Evolutionary conservation across 805 yeast species (phyloP).

Genomic region (Saccharomycodes ludwigii): DNA sequence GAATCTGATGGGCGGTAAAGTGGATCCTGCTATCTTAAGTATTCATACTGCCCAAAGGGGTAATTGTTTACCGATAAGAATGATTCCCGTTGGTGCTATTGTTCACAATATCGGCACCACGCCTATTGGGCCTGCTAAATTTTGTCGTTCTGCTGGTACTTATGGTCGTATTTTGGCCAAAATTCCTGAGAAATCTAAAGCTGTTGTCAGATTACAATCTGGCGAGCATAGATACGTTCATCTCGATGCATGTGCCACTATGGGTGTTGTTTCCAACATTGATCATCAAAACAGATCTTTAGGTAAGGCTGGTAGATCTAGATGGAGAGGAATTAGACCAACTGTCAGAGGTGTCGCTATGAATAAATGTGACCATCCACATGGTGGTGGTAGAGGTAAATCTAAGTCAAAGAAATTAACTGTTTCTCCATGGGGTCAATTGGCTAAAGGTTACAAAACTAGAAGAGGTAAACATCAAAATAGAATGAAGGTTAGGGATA

Average conservation of each 20-base stretch:
- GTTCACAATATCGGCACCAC: conserved; percentile 79
- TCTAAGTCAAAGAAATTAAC: conserved; percentile 91
- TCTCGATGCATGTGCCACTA: conserved; percentile 80
- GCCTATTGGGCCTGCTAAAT: conserved; percentile 66
- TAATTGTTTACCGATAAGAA: conserved; percentile 80
- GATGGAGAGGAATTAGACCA: conserved; percentile 90
- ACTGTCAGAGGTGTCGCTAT: conserved; percentile 95
- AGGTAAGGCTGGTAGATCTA: conserved; percentile 95
- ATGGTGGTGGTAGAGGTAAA: conserved; percentile 99
- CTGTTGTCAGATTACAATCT: conserved; percentile 69
- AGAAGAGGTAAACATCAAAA: conserved; percentile 82
- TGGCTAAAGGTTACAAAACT: conserved; percentile 89
- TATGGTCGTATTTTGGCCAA: conserved; percentile 82
- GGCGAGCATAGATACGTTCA: conserved; percentile 92
- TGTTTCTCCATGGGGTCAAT: conserved; percentile 91
- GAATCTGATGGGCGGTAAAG: conserved; percentile 77
- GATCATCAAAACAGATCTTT: conserved; percentile 81
- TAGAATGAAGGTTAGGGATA: conserved; percentile 75
- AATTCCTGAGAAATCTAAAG: conserved; percentile 54
- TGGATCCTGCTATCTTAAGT: conserved; percentile 84
- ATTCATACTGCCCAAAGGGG: conserved; percentile 86
- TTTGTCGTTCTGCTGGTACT: conserved; percentile 91
- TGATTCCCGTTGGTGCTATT: conserved; percentile 92
- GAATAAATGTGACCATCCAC: conserved; percentile 97
- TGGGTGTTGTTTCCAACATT: conserved; percentile 85